phyloP scores from a whole-genome alignment of 495 filamentous ascomycete species.

The Penicillium arizonense region DNA sequence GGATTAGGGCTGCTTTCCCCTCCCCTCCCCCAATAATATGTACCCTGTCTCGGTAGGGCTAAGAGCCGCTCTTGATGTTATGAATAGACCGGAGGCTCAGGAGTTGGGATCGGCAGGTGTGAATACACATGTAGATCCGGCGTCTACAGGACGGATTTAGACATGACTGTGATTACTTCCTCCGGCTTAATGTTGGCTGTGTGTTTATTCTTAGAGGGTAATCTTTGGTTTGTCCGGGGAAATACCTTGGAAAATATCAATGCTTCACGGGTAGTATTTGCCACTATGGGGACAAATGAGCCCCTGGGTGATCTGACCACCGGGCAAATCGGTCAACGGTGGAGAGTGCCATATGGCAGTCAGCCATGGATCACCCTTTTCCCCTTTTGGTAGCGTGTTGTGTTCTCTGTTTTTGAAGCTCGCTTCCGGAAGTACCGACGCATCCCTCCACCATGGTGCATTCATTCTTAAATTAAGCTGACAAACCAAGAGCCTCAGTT shows the following conservation, averaged over 20 bases:
- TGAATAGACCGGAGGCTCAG: slow-evolving; percentile 1
- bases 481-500: background rate
- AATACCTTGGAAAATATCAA: no score
- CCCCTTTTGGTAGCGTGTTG: no score
- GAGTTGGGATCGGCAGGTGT: background rate
- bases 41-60: background rate
- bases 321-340: no score
- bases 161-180: background rate
- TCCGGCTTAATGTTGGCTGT: background rate
- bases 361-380: no score
- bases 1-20: background rate
- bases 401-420: background rate
- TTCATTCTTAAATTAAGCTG: background rate
- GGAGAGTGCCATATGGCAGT: no score
- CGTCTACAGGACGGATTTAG: background rate
- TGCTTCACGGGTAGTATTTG: no score
- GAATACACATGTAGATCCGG: background rate
- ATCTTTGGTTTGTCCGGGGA: background rate
- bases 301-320: no score
- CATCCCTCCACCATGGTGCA: background rate
- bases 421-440: background rate
- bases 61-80: background rate
- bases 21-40: background rate
- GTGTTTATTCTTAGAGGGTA: background rate
- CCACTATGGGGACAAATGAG: no score